Evolutionary conservation across 768 basidiomycete genomes (phyloP).

Genomic region (Russula sp.): DNA sequence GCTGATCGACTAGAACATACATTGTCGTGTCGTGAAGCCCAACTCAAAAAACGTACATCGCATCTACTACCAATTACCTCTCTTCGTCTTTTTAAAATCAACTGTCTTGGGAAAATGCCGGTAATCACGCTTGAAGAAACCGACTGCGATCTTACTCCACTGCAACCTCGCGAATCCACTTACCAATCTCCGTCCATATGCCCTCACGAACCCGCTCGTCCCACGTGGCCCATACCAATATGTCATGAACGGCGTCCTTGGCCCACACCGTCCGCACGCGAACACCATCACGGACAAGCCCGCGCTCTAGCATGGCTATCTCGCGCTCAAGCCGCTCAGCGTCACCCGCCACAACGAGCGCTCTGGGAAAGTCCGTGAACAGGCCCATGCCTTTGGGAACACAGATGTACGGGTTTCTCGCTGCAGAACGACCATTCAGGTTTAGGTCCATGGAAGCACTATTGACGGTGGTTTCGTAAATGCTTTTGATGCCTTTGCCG

Average conservation of each 20-base stretch:
- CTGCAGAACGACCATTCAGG: conserved; percentile 12
- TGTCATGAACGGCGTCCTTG: conserved; percentile 20
- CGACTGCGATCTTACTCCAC: background rate
- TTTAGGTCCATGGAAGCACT: background rate
- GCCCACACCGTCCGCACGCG: conserved; percentile 23
- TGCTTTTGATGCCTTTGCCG: conserved; percentile 17
- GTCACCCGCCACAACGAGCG: conserved; percentile 42
- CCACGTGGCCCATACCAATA: conserved; percentile 19
- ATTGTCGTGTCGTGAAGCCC: too few relatives aligned
- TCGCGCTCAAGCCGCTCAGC: conserved; percentile 46
- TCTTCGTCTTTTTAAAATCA: too few relatives aligned
- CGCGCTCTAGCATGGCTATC: conserved; percentile 27
- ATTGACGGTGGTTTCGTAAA: conserved; percentile 27
- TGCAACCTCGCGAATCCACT: conserved; percentile 16
- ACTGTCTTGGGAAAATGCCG: too few relatives aligned
- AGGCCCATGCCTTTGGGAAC: conserved; percentile 33
- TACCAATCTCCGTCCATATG: conserved; percentile 18
- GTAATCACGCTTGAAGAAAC: too few relatives aligned
- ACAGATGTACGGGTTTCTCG: conserved; percentile 25
- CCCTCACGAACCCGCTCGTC: conserved; percentile 21
- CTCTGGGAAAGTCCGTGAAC: conserved; percentile 40
- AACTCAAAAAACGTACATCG: too few relatives aligned
- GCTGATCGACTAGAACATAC: too few relatives aligned
- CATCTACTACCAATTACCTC: too few relatives aligned
- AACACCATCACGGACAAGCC: conserved; percentile 18